Evolutionary conservation across 768 basidiomycete genomes (phyloP).

Genomic region (Artomyces pyxidatus): DNA sequence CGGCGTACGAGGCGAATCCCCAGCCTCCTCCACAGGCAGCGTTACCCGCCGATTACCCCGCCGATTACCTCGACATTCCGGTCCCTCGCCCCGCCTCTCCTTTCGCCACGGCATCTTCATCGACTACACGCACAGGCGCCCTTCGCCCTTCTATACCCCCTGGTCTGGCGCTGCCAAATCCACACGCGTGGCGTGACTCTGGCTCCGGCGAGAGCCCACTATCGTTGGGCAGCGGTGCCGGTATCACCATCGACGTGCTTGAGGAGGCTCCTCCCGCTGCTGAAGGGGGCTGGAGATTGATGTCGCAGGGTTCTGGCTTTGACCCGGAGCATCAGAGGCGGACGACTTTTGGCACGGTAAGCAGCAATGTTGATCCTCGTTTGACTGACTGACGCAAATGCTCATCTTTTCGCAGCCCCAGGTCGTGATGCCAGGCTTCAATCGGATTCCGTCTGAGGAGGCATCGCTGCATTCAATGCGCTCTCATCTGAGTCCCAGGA

Average conservation of each 20-base stretch:
- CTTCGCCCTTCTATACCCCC: slow-evolving; percentile 24
- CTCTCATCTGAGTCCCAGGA: slow-evolving; percentile 43
- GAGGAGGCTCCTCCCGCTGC: slow-evolving; percentile 65
- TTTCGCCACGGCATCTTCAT: slow-evolving; percentile 36
- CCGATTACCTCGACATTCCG: slow-evolving; percentile 47
- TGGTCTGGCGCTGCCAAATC: slow-evolving; percentile 28
- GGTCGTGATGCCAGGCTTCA: slow-evolving; percentile 34
- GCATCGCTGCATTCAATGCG: slow-evolving; percentile 60
- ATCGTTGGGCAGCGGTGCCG: slow-evolving; percentile 14
- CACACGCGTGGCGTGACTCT: slow-evolving; percentile 29
- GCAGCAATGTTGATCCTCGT: too few species aligned
- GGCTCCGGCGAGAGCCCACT: slow-evolving; percentile 5
- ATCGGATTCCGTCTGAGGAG: slow-evolving; percentile 43
- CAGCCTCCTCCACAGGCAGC: neutral
- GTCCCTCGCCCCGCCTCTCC: slow-evolving; percentile 49
- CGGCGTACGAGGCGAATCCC: slow-evolving; percentile 9
- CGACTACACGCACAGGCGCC: neutral
- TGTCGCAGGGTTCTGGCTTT: slow-evolving; percentile 32
- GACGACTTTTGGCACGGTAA: slow-evolving; percentile 57
- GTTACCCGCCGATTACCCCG: slow-evolving; percentile 8
- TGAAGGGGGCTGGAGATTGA: slow-evolving; percentile 50
- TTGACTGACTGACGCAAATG: too few species aligned
- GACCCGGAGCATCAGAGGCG: slow-evolving; percentile 28
- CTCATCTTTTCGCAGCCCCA: slow-evolving; percentile 28
- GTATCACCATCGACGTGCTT: slow-evolving; percentile 47